Evolutionary conservation across 306 rosid species (phyloP).

Genomic region (Pterocarpus santalinus): DNA sequence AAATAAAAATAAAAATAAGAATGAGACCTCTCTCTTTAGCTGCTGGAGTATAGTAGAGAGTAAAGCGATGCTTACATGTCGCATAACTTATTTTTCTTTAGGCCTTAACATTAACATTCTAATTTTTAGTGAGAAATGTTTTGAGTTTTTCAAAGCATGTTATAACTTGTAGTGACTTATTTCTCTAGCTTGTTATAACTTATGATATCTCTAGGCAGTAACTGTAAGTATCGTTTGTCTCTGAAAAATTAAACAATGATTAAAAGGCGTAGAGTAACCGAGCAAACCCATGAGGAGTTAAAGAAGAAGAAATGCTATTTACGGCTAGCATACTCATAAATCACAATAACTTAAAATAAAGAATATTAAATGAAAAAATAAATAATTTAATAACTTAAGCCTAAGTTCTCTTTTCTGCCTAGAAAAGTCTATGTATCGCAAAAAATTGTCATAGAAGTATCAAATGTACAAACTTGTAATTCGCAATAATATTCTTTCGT

Average conservation of each 20-base stretch:
- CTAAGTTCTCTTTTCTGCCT: too few relatives aligned
- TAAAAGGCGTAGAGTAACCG: too few relatives aligned
- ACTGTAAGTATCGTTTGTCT: not conserved
- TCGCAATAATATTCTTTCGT: slow-evolving; percentile 23
- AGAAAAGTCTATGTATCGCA: too few relatives aligned
- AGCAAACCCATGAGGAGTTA: too few relatives aligned
- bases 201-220: too few relatives aligned
- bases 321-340: not conserved
- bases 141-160: slow-evolving; percentile 22
- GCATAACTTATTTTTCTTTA: slow-evolving; percentile 33
- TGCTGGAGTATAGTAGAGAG: not conserved
- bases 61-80: slow-evolving; percentile 11
- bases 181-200: not conserved
- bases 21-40: slow-evolving; percentile 5
- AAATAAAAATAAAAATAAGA: too few relatives aligned
- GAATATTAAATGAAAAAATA: too few relatives aligned
- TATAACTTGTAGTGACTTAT: too few relatives aligned
- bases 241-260: too few relatives aligned
- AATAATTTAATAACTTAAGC: too few relatives aligned
- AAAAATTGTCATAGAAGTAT: not conserved
- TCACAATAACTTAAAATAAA: too few relatives aligned
- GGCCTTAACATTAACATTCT: slow-evolving; percentile 37
- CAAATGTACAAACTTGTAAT: not conserved
- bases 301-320: too few relatives aligned
- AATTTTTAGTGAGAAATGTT: not conserved